These are phyloP conservation scores for Pyricularia grisea DNA, from an alignment of 2,329 filamentous ascomycete species.

Conservation along the genomic window DNA sequence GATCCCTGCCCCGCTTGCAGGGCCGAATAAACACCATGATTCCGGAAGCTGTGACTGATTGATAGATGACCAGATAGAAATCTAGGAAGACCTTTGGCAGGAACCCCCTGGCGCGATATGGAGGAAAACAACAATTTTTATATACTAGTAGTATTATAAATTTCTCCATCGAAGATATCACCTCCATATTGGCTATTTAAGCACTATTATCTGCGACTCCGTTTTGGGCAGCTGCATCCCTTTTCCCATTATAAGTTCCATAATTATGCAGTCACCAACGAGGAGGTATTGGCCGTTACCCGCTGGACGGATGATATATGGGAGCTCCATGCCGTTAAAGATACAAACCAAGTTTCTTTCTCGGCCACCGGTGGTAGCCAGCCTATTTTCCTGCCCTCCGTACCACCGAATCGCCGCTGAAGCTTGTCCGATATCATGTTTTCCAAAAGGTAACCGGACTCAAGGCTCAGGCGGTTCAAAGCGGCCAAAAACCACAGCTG, in stretches of 20 bases:
- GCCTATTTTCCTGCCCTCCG: neutral
- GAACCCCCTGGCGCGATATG: no score
- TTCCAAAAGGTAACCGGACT: neutral
- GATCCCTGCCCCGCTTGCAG: no score
- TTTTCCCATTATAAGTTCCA: neutral
- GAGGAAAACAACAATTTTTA: no score
- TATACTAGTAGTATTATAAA: no score
- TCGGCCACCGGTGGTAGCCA: neutral
- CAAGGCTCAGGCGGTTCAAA: neutral
- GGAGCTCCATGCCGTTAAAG: neutral
- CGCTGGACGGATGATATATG: neutral
- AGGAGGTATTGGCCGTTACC: neutral
- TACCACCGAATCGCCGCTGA: neutral
- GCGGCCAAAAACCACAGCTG: no score
- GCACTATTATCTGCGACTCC: neutral
- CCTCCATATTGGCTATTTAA: neutral
- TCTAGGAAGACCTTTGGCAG: no score
- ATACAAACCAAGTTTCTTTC: neutral
- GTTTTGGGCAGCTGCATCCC: neutral
- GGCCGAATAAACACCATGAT: no score
- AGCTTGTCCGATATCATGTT: neutral
- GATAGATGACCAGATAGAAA: no score
- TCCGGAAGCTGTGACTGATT: no score
- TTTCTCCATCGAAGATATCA: no score
- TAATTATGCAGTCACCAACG: neutral